phyloP scores from a whole-genome alignment of 352 stramenopile genomes.

The Globisporangium nagaii region DNA sequence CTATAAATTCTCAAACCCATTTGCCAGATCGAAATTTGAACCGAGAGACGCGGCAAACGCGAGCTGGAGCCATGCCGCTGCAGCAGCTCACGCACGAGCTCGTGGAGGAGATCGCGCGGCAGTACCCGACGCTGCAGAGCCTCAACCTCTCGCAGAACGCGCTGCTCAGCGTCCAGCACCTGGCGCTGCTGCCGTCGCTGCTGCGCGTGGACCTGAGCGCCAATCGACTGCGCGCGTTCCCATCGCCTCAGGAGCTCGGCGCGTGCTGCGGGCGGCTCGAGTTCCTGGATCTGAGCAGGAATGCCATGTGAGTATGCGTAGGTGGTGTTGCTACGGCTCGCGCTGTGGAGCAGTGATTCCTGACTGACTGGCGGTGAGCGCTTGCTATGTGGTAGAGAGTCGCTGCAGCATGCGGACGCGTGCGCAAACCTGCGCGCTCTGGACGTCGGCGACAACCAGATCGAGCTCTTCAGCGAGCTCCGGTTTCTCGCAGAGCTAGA shows the following conservation, averaged over 20 bases:
- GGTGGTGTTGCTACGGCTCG: neutral
- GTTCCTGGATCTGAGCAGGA: constrained; percentile 48
- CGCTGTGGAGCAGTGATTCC: too few relatives aligned
- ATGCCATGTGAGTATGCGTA: constrained; percentile 32
- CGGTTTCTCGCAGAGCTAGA: constrained; percentile 39
- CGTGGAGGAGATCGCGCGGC: constrained; percentile 47
- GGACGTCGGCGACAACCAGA: constrained; percentile 35
- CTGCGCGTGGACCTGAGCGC: constrained; percentile 51
- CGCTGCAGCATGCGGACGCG: constrained; percentile 24
- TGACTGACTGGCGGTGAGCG: neutral
- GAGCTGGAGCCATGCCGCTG: constrained; percentile 60
- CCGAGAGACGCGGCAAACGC: neutral
- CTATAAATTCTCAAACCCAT: too few relatives aligned
- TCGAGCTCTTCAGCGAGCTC: constrained; percentile 53
- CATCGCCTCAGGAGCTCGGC: constrained; percentile 26
- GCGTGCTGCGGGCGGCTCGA: constrained; percentile 19
- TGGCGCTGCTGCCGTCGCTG: constrained; percentile 47
- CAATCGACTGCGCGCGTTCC: constrained; percentile 41
- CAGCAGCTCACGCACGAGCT: constrained; percentile 54
- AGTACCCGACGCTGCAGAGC: constrained; percentile 56
- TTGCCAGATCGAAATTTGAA: too few relatives aligned
- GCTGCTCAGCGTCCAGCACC: constrained; percentile 36
- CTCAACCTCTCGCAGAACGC: constrained; percentile 59
- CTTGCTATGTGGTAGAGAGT: constrained; percentile 22
- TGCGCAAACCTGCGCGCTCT: constrained; percentile 32